A percentile compares a stretch with the other conserved stretches of the same genome.
Conservation (phyloP, 1,284 basidiomycete genomes). For the Macrocybe sp. region DNA sequence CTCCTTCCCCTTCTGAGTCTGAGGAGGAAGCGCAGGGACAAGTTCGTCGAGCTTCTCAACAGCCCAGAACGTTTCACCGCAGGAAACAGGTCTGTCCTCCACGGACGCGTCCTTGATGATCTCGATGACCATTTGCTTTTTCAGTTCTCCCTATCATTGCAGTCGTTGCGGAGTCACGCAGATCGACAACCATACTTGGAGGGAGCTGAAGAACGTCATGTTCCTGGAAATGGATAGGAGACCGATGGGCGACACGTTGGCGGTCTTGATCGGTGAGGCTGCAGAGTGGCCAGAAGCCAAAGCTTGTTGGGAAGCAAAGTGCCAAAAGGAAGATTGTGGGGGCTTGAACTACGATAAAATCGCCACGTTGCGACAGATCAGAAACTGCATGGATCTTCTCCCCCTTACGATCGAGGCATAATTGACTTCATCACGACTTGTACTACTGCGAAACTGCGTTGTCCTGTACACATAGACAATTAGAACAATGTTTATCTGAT, state of each 20-base stretch:
- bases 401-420: slow-evolving; percentile 28
- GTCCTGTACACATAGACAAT: too few species aligned
- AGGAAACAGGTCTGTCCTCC: slow-evolving; percentile 32
- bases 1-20: slow-evolving; percentile 33
- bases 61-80: slow-evolving; percentile 38
- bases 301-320: slow-evolving; percentile 39
- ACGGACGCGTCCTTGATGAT: background rate
- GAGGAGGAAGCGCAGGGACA: slow-evolving; percentile 31
- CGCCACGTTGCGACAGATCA: slow-evolving; percentile 38
- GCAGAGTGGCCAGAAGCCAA: slow-evolving; percentile 36
- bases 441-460: too few species aligned
- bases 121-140: background rate
- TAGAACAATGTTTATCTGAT: too few species aligned
- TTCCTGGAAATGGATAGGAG: slow-evolving; percentile 34
- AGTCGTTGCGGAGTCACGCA: slow-evolving; percentile 33
- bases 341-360: slow-evolving; percentile 36
- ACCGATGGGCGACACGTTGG: slow-evolving; percentile 32
- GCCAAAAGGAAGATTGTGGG: slow-evolving; percentile 32
- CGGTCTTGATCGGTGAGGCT: slow-evolving; percentile 21
- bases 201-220: slow-evolving; percentile 33
- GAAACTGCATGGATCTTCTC: slow-evolving; percentile 33
- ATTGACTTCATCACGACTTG: background rate
- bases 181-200: slow-evolving; percentile 37
- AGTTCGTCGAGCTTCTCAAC: slow-evolving; percentile 33
- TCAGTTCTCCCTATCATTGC: slow-evolving; percentile 32